These are phyloP conservation scores for Lactarius vividus DNA, from an alignment of 768 basidiomycete species.

Conservation along the genomic window DNA sequence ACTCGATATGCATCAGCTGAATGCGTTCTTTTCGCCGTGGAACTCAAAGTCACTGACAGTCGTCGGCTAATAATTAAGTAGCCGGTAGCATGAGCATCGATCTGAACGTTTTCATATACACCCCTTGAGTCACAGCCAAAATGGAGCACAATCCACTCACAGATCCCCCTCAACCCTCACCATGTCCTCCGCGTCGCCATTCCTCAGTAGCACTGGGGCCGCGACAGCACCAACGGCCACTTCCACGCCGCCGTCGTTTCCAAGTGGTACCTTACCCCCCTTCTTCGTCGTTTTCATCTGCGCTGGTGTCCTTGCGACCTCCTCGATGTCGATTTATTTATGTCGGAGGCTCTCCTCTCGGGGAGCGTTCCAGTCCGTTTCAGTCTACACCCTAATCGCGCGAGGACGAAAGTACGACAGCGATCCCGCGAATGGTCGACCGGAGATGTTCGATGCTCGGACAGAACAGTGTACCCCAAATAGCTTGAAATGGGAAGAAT, in stretches of 20 bases:
- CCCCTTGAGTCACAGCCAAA: neutral
- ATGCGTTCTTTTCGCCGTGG: neutral
- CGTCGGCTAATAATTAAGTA: neutral
- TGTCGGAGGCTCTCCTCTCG: conserved; percentile 13
- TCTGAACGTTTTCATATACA: neutral
- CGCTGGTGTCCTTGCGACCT: conserved; percentile 4
- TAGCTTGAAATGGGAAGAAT: conserved; percentile 11
- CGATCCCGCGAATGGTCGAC: neutral
- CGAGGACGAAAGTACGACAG: neutral
- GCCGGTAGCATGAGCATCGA: too few relatives aligned
- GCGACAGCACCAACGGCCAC: neutral
- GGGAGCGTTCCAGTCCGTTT: neutral
- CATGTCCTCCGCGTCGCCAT: neutral
- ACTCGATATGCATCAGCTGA: neutral
- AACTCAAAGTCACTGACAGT: neutral
- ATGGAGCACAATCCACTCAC: neutral
- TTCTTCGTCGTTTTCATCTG: conserved; percentile 15
- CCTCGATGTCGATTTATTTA: neutral
- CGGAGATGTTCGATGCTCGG: conserved; percentile 23
- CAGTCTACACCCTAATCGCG: neutral
- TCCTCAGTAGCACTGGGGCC: neutral
- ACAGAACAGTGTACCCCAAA: neutral
- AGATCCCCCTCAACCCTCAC: neutral
- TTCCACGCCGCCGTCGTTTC: neutral
- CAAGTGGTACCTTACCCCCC: neutral